These are phyloP conservation scores for Naganishia albida DNA, from an alignment of 1,284 basidiomycete genomes.

Conservation along the genomic window DNA sequence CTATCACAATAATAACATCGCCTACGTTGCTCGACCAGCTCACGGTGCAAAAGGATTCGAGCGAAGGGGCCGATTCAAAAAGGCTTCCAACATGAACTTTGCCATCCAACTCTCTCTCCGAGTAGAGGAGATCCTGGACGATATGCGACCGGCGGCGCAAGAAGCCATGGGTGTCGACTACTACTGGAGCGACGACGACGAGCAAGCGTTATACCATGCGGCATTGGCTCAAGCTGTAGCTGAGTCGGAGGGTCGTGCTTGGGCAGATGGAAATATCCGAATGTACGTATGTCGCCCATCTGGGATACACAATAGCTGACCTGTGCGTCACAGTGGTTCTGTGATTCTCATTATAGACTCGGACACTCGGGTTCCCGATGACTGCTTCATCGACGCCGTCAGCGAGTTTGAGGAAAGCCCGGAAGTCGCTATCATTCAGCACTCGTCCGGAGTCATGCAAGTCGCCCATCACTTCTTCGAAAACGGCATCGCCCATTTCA, in stretches of 20 bases:
- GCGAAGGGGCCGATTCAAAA: constrained; percentile 86
- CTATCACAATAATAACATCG: constrained; percentile 77
- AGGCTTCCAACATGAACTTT: constrained; percentile 87
- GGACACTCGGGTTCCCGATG: constrained; percentile 82
- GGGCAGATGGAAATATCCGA: constrained; percentile 50
- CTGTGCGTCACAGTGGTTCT: constrained; percentile 56
- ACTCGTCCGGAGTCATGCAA: constrained; percentile 64
- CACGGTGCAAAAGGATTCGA: constrained; percentile 70
- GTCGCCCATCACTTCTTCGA: constrained; percentile 78
- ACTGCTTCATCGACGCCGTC: constrained; percentile 81
- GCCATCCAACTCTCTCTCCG: too few relatives aligned
- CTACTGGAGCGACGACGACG: constrained; percentile 44
- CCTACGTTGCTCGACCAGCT: constrained; percentile 76
- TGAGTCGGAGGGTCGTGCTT: constrained; percentile 60
- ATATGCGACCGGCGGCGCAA: constrained; percentile 50
- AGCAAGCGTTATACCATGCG: constrained; percentile 43
- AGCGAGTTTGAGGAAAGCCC: constrained; percentile 73
- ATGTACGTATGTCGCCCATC: constrained; percentile 31
- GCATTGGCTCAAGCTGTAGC: constrained; percentile 52
- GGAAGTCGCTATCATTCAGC: constrained; percentile 65
- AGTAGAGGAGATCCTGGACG: too few relatives aligned
- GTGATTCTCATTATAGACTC: constrained; percentile 73
- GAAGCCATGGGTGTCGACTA: constrained; percentile 35
- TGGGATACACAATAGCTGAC: too few relatives aligned
- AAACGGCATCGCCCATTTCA: constrained; percentile 81